phyloP scores from a whole-genome alignment of 768 basidiomycete genomes.

The Xanthoconium stramineum region DNA sequence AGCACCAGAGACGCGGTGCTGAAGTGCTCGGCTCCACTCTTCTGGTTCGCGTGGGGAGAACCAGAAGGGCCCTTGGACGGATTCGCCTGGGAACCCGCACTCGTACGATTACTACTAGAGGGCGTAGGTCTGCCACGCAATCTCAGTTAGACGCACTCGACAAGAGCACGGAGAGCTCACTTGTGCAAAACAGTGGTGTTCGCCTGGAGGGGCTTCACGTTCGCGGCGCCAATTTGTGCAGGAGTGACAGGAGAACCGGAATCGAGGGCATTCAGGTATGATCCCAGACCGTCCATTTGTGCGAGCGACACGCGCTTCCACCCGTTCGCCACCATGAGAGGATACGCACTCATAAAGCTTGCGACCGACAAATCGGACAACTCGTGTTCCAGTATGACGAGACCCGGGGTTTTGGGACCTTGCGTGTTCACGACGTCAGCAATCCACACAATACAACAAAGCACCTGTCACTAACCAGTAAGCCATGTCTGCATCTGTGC shows the following conservation, averaged over 20 bases:
- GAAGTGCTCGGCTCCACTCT: conserved; percentile 31
- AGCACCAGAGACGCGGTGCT: conserved; percentile 20
- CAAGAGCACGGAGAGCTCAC: conserved; percentile 7
- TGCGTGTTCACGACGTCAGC: background rate
- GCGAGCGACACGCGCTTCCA: conserved; percentile 69
- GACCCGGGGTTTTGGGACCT: conserved; percentile 73
- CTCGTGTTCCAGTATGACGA: conserved; percentile 87
- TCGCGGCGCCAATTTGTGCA: conserved; percentile 20
- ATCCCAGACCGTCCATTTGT: conserved; percentile 35
- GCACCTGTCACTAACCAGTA: conserved; percentile 35
- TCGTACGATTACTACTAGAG: background rate
- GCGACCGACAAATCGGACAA: conserved; percentile 53
- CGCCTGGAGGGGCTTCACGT: conserved; percentile 13
- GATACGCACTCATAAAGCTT: conserved; percentile 66
- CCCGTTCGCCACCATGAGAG: conserved; percentile 58
- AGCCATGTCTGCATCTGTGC: conserved; percentile 55
- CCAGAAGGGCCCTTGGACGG: conserved; percentile 14
- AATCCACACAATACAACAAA: background rate
- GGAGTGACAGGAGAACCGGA: conserved; percentile 25
- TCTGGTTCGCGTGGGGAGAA: conserved; percentile 31
- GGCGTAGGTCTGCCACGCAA: conserved; percentile 2
- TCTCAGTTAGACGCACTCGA: background rate
- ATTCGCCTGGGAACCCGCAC: conserved; percentile 4
- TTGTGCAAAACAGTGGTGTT: conserved; percentile 6
- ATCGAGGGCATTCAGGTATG: conserved; percentile 48